Evolutionary conservation across 1,284 basidiomycete species (phyloP), one percentile per base, ranked within the genome.

Genomic region (Pseudozyma pruni): DNA sequence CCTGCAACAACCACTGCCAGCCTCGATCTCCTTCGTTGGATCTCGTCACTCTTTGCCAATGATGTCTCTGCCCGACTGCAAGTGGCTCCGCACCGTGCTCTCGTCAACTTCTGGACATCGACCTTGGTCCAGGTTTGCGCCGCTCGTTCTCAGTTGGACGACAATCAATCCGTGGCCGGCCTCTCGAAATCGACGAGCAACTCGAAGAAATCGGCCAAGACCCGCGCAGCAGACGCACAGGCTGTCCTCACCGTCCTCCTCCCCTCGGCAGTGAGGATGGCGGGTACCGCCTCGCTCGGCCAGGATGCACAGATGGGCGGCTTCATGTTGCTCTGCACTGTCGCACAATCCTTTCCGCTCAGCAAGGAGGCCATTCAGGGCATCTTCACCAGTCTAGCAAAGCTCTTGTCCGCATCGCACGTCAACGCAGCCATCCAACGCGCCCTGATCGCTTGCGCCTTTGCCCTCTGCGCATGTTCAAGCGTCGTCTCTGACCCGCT

Each of bases 31-130:
- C 75, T 86, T 7, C 88, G 90, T 27, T 75, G 72, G 35, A 90
- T 93, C 68, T 84, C 90, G 3, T 83, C 88, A 1, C 85, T 86
- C 8, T 83, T 93, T 8, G 85, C 91, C 2, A 82, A 45, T 29
- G 55, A 51, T 38, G 31, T 58, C 33, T 39, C 50, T 81, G 20
- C 87, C 88, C 0, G 74, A 90, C 54, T 86, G 86, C 72, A 86
- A 86, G 60, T 85, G 82, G 0, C 83, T 83, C 32, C 86, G 0
- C 90, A 96, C 81, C 89, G 89, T 35, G 87, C 90, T 0, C 84
- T 98, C 13, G 84, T 94, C 40, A 89, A 89, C 0, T 98, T 98
- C 84, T 93, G 93, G 84, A 87, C 90, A 4, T 89, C 91, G 3
- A 88, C 88, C 0, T 84, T 94, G 41, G 87, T 95, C 23, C 92